Evolutionary conservation across 768 basidiomycete genomes (phyloP), one percentile per base, ranked within the genome.

Genomic region (Macrolepiota albuminosa): DNA sequence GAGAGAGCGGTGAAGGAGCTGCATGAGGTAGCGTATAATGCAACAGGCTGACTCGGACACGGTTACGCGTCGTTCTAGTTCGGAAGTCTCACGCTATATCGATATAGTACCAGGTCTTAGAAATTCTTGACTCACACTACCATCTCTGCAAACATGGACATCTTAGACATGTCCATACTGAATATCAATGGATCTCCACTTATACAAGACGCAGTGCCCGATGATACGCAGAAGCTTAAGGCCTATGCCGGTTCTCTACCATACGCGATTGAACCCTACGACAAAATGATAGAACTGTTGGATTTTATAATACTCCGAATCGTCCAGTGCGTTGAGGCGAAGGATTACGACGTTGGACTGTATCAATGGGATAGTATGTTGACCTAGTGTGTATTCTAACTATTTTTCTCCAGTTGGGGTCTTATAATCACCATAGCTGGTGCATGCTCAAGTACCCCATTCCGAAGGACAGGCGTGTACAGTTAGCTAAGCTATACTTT

Each of bases 391-490:
- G 88, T 82, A 18, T 57, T 45, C 9, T n/a, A 57, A 48, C 46
- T 56, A 33, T 58, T 43, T 29, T 40, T 51, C 40, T 58, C 56
- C 37, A 26, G 49, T 54, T 48, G 59, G 52, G 47, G 60, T 56
- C 54, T 57, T 61, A 50, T 45, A 37, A 56, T 48, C 37, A 37
- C 50, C 60, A 26, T 66, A 92, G 90, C 68, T 94, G 92, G 91
- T 72, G 75, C 48, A 86, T 86, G 77, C 81, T 95, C 70, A 91
- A 92, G 68, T 94, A 93, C 68, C 93, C 91, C 39, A 87, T 95
- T 67, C 91, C 90, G 57, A 87, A 88, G 69, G 85, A 86, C 61
- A 87, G 85, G 66, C 81, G 93, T 57, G 84, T 93, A 56, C 78
- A 75, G 45, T 76, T 95, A 34, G 86, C 87, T 50, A 88, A 85